Evolutionary conservation across 306 rosid species (phyloP).

Genomic region (Hylodesmum podocarpum): DNA sequence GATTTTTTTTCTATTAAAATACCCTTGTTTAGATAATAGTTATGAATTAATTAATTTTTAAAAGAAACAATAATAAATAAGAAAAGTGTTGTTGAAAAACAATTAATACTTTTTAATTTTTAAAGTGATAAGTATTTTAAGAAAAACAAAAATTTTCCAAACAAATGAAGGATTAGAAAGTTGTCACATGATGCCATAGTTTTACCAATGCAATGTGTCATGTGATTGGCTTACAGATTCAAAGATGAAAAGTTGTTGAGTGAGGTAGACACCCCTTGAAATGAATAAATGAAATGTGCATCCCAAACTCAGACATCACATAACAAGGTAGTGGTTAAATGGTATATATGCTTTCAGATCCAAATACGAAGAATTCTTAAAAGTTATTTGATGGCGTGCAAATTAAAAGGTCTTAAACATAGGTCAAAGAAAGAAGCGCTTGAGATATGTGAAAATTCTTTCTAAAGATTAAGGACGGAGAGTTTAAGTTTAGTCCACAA

Average conservation of each 20-base stretch:
- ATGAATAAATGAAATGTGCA: background rate
- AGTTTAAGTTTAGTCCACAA: too few species aligned
- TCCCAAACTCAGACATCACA: background rate
- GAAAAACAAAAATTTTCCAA: background rate
- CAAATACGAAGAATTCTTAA: background rate
- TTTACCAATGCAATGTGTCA: background rate
- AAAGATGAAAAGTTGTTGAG: background rate
- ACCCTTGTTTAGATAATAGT: background rate
- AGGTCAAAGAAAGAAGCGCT: too few species aligned
- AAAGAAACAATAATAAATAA: background rate
- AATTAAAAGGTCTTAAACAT: too few species aligned
- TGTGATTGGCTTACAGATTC: conserved; percentile 1
- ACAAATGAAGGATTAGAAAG: background rate
- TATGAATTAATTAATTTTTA: background rate
- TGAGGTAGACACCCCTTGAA: background rate
- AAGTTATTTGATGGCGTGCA: too few species aligned
- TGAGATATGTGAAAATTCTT: too few species aligned
- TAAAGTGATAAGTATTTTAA: background rate
- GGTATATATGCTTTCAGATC: background rate
- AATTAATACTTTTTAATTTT: background rate
- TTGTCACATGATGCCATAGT: background rate
- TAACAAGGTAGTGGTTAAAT: background rate
- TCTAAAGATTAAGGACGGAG: too few species aligned
- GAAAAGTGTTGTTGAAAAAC: background rate
- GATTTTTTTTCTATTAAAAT: background rate